Evolutionary conservation across 2,329 filamentous ascomycete species (phyloP), one percentile per base, ranked within the genome.

Genomic region (Xylaria digitata): DNA sequence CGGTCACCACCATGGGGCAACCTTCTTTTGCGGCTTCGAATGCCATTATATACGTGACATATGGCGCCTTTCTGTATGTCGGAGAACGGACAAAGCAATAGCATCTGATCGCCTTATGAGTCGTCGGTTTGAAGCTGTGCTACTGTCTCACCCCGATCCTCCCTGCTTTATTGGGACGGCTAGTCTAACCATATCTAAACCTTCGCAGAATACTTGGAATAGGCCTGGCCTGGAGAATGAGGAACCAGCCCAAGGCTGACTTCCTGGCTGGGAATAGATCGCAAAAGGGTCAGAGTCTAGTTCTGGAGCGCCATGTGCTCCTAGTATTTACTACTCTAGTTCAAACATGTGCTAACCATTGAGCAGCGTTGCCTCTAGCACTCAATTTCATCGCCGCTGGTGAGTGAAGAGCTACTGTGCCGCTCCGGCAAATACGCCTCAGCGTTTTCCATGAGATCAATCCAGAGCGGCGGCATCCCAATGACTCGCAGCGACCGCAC

Each of bases 341-440:
- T 52, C 7, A n/a, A 32, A 54, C 43, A 37, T 54, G 19, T 61
- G 72, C 79, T 82, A 72, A 82, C 76, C 67, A 60, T 69, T 73
- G 67, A 66, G 23, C 75, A 96, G 92, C 91, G 72, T 82, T 93
- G 71, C 92, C 92, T 74, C 83, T 96, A 80, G 92, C 92, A 79
- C 85, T 96, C 78, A 96, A 96, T 83, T 96, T 96, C 84, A 92
- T 96, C 83, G 92, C 92, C 80, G 93, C 92, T 84, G 92, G 92
- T 96, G 89, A 95, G 92, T 95, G 81, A 80, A 78, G 78, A 77
- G 76, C 75, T 68, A 70, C 64, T 70, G 63, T 73, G 70, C 73
- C 70, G 72, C 72, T 71, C 68, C 63, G 60, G 63, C 71, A 60
- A 73, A 73, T 67, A 70, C 74, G 70, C 70, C 71, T 75, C 72